Base-by-base conservation (phyloP, 306 rosid genomes). In the Castanea crenata region DNA sequence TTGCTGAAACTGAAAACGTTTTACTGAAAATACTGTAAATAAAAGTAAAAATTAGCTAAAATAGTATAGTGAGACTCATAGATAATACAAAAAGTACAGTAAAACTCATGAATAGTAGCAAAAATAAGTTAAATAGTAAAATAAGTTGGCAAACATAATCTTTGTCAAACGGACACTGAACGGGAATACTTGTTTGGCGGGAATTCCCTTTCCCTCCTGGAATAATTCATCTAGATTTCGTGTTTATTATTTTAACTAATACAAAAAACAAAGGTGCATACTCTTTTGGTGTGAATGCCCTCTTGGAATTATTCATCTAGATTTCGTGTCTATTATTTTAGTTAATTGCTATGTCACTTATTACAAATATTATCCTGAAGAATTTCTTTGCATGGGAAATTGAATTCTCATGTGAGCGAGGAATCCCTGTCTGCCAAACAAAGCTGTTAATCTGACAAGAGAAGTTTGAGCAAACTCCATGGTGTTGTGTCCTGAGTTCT, bases 381-480 rank as follows among this genome's bases (percentile, higher is more conserved):
- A 20, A 25, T 32, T 64, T 27, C 21, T 64, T 64, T 16, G 46
- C 46, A 64, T 31, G 46, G 70, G 70, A 31, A 29, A 64, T 64
- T 64, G 70, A 64, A 23, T 59, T 23, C 31, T 61, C 69, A 62
- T 65, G 77, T 59, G 76, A 75, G 58, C 32, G 57, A 58, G 29
- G 73, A 69, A 32, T 69, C 56, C 71, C 73, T 31, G 23, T 31
- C 65, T 51, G 73, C 65, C 59, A 59, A 70, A 32, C 62, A 23
- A 61, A 51, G 58, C 70, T 68, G 75, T 57, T 15, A 21, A 9
- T 15, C 55, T 59, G 27, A 55, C 23, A 11, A 34, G 2, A 29
- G 29, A 49, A 29, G 15, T 58, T 46, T 57, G 70, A 38, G 16
- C 5, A n/a, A 12, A 27, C 67, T 54, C 20, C 44, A 32, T 3